Percentiles rank a stretch among this genome's conserved stretches.
Evolutionary conservation across 2,329 filamentous ascomycete genomes (phyloP).

Genomic region (Alternaria viburni): DNA sequence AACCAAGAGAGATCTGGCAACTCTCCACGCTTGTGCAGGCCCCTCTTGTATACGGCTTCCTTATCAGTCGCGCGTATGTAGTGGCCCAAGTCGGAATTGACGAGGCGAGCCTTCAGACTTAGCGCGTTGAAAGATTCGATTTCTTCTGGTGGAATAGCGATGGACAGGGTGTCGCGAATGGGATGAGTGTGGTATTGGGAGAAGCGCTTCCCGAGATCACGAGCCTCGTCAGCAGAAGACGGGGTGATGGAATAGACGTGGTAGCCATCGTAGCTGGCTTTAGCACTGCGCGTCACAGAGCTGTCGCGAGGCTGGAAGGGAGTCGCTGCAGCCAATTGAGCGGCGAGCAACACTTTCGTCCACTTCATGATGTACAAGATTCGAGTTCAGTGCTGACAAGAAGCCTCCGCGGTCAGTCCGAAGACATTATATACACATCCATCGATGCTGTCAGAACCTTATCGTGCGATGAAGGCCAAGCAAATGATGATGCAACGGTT

Average conservation of each 20-base stretch:
- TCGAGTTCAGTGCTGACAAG: background rate
- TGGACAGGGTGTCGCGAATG: constrained; percentile 25
- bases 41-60: constrained; percentile 15
- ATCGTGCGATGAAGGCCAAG: background rate
- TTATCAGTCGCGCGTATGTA: constrained; percentile 45
- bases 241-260: constrained; percentile 27
- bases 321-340: constrained; percentile 19
- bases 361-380: constrained; percentile 15
- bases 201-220: constrained; percentile 17
- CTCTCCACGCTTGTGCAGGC: constrained; percentile 38
- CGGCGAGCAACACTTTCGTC: constrained; percentile 10
- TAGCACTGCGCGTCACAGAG: background rate
- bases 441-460: background rate
- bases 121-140: constrained; percentile 48
- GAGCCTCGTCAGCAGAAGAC: constrained; percentile 22
- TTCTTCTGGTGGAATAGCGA: constrained; percentile 51
- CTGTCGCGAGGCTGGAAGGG: constrained; percentile 4
- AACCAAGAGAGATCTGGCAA: constrained; percentile 50
- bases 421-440: background rate
- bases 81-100: constrained; percentile 54
- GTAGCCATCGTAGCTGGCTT: constrained; percentile 26
- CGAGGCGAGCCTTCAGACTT: constrained; percentile 45
- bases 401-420: background rate
- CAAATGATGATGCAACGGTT: constrained; percentile 2
- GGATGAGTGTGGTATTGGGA: constrained; percentile 27